Conservation (phyloP, 495 filamentous ascomycete genomes). For the Neurospora sp. region DNA sequence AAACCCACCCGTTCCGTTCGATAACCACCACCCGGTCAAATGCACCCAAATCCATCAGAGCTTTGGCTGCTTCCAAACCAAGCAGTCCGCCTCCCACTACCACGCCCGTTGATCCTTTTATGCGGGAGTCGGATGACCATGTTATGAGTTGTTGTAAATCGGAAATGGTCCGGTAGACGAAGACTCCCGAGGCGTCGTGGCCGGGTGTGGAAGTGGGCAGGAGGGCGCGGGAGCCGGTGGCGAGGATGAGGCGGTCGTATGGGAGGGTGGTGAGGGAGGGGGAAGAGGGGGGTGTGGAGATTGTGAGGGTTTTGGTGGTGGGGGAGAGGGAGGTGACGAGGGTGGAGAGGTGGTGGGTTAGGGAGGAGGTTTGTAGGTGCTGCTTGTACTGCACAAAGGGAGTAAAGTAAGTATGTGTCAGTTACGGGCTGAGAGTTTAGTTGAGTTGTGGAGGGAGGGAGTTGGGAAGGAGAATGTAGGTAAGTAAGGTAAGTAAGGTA, state of each 20-base stretch:
- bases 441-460: neutral
- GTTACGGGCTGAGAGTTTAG: neutral
- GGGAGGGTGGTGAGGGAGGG: conserved; percentile 85
- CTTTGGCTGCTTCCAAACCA: conserved; percentile 89
- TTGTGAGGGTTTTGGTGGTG: conserved; percentile 58
- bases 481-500: neutral
- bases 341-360: conserved; percentile 81
- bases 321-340: conserved; percentile 62
- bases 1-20: conserved; percentile 83
- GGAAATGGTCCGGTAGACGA: conserved; percentile 75
- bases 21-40: conserved; percentile 74
- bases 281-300: conserved; percentile 81
- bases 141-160: conserved; percentile 55
- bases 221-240: conserved; percentile 85
- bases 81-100: conserved; percentile 89
- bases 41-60: conserved; percentile 79
- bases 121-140: conserved; percentile 52
- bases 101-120: conserved; percentile 51
- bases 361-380: conserved; percentile 43
- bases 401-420: neutral
- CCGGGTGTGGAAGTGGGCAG: conserved; percentile 74
- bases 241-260: conserved; percentile 84
- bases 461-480: neutral
- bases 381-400: conserved; percentile 22
- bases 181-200: conserved; percentile 76